Base-by-base conservation (phyloP, 208 protist genomes). In the Sergeia podlipaevii region DNA sequence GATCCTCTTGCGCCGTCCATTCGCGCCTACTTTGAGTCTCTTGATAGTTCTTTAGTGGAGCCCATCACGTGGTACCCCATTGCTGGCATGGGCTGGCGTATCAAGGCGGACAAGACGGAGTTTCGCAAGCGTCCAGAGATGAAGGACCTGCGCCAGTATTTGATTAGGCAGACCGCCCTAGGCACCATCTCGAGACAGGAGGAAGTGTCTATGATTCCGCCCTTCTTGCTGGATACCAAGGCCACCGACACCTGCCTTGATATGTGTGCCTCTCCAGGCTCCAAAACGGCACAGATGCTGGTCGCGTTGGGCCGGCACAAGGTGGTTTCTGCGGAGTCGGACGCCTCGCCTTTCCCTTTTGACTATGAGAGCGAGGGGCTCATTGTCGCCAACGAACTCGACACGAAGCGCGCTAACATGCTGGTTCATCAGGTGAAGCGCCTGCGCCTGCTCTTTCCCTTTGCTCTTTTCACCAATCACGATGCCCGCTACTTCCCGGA, bases 201-300 rank as follows among this genome's bases (percentile, higher is more conserved):
- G 48, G 83, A 90, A 34, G 78, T 89, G 2, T 87, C 76, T 6
- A 91, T 95, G 87, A 69, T 95, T 44, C 87, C 87, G 20, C 69
- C 83, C 6, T 89, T 91, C 45, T 50, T 95, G 42, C 67, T 96
- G n/a, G 61, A 93, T 39, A 81, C 91, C 33, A 68, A 93, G 55
- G 79, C 74, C 4, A 74, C 48, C 23, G 83, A 95, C 45, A 60
- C 73, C 18, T 90, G 90, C 47, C 76, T 96, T 2, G 90, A 96
- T 65, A 89, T 96, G 82, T 96, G 90, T 45, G 85, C 87, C 39
- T 93, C 90, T 21, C 90, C 90, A 1, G 90, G 90, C 8, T 92
- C 82, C n/a, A 96, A 96, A 66, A 92, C 86, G 54, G 77, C 84
- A 36, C 85, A 91, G 60, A 84, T 95, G 77, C 71, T 95, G 15